Conservation (phyloP, 1,139 yeast species). For the Debaryomycetaceae sp. region DNA sequence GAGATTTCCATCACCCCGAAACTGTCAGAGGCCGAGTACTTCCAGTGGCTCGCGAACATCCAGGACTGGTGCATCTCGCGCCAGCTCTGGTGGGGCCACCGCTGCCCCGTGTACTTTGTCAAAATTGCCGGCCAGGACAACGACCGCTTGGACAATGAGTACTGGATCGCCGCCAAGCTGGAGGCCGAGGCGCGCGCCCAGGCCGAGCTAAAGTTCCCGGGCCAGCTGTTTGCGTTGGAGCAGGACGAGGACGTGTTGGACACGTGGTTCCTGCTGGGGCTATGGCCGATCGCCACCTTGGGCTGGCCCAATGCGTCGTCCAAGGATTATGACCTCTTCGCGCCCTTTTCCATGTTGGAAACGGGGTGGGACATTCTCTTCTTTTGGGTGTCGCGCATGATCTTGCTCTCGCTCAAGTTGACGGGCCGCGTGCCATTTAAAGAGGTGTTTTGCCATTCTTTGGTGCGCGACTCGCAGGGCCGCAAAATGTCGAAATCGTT, state of each 20-base stretch:
- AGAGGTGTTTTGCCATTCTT: slow-evolving; percentile 96
- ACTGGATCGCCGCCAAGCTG: slow-evolving; percentile 87
- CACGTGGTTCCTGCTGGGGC: slow-evolving; percentile 97
- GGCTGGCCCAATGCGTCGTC: slow-evolving; percentile 89
- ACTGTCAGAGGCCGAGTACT: slow-evolving; percentile 84
- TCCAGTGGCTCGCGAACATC: slow-evolving; percentile 91
- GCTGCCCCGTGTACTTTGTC: slow-evolving; percentile 94
- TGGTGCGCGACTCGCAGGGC: slow-evolving; percentile 98
- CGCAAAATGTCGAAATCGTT: slow-evolving; percentile 97
- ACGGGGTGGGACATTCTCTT: slow-evolving; percentile 99
- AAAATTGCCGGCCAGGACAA: slow-evolving; percentile 60
- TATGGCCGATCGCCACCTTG: slow-evolving; percentile 94
- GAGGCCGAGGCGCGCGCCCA: slow-evolving; percentile 74
- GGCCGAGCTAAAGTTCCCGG: slow-evolving; percentile 67
- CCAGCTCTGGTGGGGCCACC: slow-evolving; percentile 99
- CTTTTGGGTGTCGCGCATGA: slow-evolving; percentile 99
- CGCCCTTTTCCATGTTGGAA: slow-evolving; percentile 89
- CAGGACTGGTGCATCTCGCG: slow-evolving; percentile 99
- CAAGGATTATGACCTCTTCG: slow-evolving; percentile 63
- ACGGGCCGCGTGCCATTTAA: slow-evolving; percentile 89
- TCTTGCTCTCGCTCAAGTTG: slow-evolving; percentile 78
- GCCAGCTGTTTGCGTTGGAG: slow-evolving; percentile 58
- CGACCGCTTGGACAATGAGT: slow-evolving; percentile 52
- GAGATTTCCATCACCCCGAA: slow-evolving; percentile 76
- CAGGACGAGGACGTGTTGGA: slow-evolving; percentile 98